These are phyloP conservation scores for Spathaspora girioi DNA, from an alignment of 805 yeast species.

Conservation along the genomic window DNA sequence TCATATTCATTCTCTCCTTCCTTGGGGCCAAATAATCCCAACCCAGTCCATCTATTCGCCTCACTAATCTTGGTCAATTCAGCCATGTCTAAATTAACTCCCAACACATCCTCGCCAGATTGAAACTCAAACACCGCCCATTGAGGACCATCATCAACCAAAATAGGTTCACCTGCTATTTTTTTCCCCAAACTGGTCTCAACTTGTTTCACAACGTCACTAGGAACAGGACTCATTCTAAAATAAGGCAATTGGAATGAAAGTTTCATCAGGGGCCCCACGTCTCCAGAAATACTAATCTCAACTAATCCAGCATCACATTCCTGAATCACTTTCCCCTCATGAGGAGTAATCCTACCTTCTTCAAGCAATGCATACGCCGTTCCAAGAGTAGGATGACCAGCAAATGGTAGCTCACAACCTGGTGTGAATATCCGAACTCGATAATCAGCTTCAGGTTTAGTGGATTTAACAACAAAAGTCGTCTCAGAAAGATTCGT, in stretches of 20 bases:
- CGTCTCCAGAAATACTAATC: slow-evolving; percentile 18
- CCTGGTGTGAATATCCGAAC: slow-evolving; percentile 48
- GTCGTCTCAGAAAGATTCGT: slow-evolving; percentile 60
- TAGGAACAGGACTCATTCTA: slow-evolving; percentile 8
- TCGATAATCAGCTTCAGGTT: slow-evolving; percentile 40
- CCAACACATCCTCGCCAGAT: slow-evolving; percentile 26
- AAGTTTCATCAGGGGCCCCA: slow-evolving; percentile 8
- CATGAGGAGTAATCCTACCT: slow-evolving; percentile 21
- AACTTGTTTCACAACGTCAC: slow-evolving; percentile 6
- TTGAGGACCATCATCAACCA: slow-evolving; percentile 42
- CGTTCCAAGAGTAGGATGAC: slow-evolving; percentile 60
- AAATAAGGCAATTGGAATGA: slow-evolving; percentile 27
- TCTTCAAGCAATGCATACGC: slow-evolving; percentile 43
- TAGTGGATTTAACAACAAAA: slow-evolving; percentile 42
- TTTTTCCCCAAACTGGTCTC: slow-evolving; percentile 7
- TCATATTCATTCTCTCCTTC: slow-evolving; percentile 18
- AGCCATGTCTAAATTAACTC: slow-evolving; percentile 27
- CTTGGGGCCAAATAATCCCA: slow-evolving; percentile 36
- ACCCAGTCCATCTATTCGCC: slow-evolving; percentile 25
- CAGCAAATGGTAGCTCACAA: slow-evolving; percentile 56
- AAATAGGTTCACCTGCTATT: slow-evolving; percentile 17
- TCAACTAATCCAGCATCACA: slow-evolving; percentile 44
- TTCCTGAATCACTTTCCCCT: slow-evolving; percentile 35
- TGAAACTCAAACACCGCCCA: slow-evolving; percentile 40
- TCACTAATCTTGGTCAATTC: slow-evolving; percentile 15